Conservation (phyloP, 2,329 filamentous ascomycete species). For the Dothideomycetes sp. region DNA sequence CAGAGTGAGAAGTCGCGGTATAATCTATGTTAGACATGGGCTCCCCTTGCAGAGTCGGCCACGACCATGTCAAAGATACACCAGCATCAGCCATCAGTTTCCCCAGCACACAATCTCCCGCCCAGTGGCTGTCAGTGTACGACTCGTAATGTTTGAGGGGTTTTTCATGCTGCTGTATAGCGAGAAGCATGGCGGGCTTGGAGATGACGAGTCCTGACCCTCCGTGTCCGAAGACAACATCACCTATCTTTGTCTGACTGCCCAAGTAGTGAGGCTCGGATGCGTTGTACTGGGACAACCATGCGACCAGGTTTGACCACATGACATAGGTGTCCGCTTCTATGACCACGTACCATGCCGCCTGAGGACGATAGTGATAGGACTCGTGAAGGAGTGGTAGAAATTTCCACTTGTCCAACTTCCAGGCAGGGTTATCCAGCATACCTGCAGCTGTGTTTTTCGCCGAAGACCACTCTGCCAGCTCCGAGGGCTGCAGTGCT, state of each 20-base stretch:
- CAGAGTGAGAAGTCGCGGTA: conserved; percentile 6
- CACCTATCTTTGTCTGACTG: conserved; percentile 28
- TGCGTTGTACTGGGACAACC: conserved; percentile 30
- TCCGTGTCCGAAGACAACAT: conserved; percentile 32
- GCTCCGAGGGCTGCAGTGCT: conserved; percentile 17
- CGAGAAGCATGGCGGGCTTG: conserved; percentile 28
- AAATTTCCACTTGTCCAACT: conserved; percentile 44
- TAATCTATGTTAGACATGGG: conserved; percentile 24
- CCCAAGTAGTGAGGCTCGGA: conserved; percentile 35
- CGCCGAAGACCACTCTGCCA: conserved; percentile 12
- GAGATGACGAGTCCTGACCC: conserved; percentile 37
- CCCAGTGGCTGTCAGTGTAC: conserved; percentile 22
- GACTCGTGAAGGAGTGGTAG: conserved; percentile 38
- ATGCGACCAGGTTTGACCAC: conserved; percentile 39
- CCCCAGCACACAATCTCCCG: conserved; percentile 23
- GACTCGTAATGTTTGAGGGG: conserved; percentile 27
- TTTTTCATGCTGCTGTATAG: conserved; percentile 29
- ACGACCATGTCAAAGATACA: conserved; percentile 17
- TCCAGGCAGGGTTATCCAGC: conserved; percentile 25
- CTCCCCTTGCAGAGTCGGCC: conserved; percentile 22
- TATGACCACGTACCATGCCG: conserved; percentile 51
- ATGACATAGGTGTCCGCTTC: conserved; percentile 50
- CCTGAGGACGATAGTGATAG: conserved; percentile 30
- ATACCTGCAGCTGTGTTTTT: conserved; percentile 17
- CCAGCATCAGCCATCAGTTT: conserved; percentile 21